These are phyloP conservation scores for Penicillium goetzii DNA, from an alignment of 495 filamentous ascomycete species.

Conservation along the genomic window DNA sequence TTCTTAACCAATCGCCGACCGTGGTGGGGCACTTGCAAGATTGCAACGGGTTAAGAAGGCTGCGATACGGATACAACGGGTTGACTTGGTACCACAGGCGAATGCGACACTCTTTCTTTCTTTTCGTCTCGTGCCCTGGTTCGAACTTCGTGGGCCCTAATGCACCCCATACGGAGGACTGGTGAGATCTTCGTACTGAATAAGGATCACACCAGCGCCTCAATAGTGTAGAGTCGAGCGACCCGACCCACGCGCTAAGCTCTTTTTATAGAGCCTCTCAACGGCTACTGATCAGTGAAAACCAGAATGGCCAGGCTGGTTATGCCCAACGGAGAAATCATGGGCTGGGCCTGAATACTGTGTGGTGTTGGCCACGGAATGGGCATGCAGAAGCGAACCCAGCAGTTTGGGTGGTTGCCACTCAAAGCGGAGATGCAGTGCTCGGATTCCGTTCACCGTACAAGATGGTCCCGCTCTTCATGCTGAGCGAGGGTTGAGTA, in stretches of 20 bases:
- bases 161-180: not conserved
- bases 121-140: not conserved
- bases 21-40: not conserved
- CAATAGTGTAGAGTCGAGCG: not conserved
- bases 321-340: constrained; percentile 3
- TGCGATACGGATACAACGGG: constrained; percentile 7
- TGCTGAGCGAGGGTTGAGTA: not conserved
- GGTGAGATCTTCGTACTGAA: not conserved
- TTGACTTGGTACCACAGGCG: not conserved
- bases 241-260: not conserved
- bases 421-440: constrained; percentile 24
- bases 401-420: constrained; percentile 18
- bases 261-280: constrained; percentile 11
- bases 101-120: not conserved
- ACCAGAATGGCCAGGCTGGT: not conserved
- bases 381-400: constrained; percentile 14
- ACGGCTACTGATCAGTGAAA: not conserved
- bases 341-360: constrained; percentile 4
- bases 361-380: constrained; percentile 14
- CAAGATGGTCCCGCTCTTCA: not conserved
- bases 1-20: constrained; percentile 12
- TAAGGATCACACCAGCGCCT: not conserved
- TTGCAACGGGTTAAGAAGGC: constrained; percentile 5
- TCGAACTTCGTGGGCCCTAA: not conserved
- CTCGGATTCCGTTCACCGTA: constrained; percentile 9